Evolutionary conservation across 805 yeast species (phyloP).

Genomic region (Ogataea dorogensis): DNA sequence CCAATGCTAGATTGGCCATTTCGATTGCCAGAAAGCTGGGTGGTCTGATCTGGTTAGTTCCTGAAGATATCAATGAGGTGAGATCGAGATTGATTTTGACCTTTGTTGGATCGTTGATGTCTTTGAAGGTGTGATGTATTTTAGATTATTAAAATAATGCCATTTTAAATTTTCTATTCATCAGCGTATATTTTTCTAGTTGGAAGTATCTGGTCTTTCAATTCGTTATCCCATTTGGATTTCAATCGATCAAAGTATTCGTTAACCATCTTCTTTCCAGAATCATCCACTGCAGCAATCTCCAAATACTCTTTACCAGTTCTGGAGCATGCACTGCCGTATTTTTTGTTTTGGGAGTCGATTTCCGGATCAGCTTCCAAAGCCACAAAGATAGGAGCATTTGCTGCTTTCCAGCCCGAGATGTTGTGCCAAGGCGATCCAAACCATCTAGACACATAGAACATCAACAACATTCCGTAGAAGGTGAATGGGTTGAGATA

Average conservation of each 20-base stretch:
- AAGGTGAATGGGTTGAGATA: constrained; percentile 76
- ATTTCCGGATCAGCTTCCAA: constrained; percentile 46
- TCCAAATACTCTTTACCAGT: constrained; percentile 66
- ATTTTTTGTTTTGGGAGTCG: constrained; percentile 47
- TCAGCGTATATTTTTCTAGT: constrained; percentile 26
- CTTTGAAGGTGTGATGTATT: constrained; percentile 37
- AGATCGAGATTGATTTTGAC: constrained; percentile 91
- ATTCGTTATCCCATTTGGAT: constrained; percentile 69
- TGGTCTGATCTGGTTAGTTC: constrained; percentile 98
- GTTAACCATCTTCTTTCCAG: constrained; percentile 68
- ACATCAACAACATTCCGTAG: constrained; percentile 81
- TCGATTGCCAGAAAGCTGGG: constrained; percentile 98
- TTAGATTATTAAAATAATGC: constrained; percentile 1
- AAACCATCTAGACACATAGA: constrained; percentile 73
- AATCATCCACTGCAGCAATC: constrained; percentile 52
- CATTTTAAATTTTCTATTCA: constrained; percentile 2
- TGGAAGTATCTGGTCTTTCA: constrained; percentile 63
- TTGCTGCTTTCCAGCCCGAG: constrained; percentile 85
- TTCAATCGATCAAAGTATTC: constrained; percentile 56
- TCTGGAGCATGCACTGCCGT: constrained; percentile 70
- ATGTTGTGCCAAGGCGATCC: constrained; percentile 92
- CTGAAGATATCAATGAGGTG: constrained; percentile 97
- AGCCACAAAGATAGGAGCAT: constrained; percentile 75
- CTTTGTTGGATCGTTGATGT: constrained; percentile 94
- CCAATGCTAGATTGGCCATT: constrained; percentile 94